Percentiles rank a stretch among this genome's conserved stretches.
Evolutionary conservation across 768 basidiomycete genomes (phyloP).

Genomic region (Xerocomus potaroensis): DNA sequence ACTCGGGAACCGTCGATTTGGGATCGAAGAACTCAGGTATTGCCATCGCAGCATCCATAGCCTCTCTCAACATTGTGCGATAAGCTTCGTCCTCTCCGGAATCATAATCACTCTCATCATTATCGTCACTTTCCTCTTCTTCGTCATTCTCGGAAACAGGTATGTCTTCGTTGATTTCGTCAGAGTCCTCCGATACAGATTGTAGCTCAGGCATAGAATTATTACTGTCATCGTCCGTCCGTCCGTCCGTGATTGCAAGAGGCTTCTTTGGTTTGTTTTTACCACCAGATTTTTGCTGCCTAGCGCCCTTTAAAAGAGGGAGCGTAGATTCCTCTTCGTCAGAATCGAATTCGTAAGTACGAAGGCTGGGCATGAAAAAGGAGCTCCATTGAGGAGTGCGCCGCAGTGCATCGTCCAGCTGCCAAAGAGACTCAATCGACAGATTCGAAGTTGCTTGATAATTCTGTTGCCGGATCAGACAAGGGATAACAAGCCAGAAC

Average conservation of each 20-base stretch:
- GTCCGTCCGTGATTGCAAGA: constrained; percentile 49
- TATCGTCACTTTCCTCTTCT: constrained; percentile 30
- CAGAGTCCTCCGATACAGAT: constrained; percentile 60
- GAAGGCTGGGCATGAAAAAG: constrained; percentile 31
- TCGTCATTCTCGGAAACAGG: constrained; percentile 30
- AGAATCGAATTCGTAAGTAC: constrained; percentile 19
- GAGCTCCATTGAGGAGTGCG: constrained; percentile 58
- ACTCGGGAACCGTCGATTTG: constrained; percentile 41
- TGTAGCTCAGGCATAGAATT: constrained; percentile 65
- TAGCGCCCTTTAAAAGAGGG: constrained; percentile 9
- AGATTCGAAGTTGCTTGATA: constrained; percentile 50
- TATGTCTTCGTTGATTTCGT: constrained; percentile 36
- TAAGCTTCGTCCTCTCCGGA: constrained; percentile 67
- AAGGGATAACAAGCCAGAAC: not conserved
- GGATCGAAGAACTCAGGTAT: constrained; percentile 56
- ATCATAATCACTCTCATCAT: constrained; percentile 50
- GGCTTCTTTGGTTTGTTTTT: constrained; percentile 35
- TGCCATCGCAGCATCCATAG: constrained; percentile 64
- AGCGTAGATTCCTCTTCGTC: constrained; percentile 22
- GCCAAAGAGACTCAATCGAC: constrained; percentile 63
- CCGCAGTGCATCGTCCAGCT: constrained; percentile 46
- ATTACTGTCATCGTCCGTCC: constrained; percentile 37
- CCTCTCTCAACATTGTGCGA: constrained; percentile 58
- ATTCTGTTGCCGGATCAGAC: constrained; percentile 43
- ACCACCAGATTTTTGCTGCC: constrained; percentile 14